Percentiles rank a stretch among this genome's conserved stretches.
These are phyloP conservation scores for Pseudomassariella vexata DNA, from an alignment of 2,329 filamentous ascomycete genomes.

Conservation along the genomic window DNA sequence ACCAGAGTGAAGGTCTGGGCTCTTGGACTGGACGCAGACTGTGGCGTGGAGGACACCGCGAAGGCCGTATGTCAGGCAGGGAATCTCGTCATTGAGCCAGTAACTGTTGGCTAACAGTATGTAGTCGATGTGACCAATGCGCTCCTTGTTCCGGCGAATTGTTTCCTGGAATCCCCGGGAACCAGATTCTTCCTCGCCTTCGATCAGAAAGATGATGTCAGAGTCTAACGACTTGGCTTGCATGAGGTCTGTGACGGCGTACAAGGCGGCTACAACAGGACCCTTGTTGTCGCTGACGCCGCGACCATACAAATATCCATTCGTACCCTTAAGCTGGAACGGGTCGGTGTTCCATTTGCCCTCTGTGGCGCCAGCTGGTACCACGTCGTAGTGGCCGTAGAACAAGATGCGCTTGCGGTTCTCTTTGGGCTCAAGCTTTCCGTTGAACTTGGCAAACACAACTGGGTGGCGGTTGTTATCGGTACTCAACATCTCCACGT, in stretches of 20 bases:
- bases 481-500: constrained; percentile 84
- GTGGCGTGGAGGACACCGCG: constrained; percentile 92
- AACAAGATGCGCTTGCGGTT: constrained; percentile 84
- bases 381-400: constrained; percentile 97
- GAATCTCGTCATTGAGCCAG: constrained; percentile 94
- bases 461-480: constrained; percentile 69
- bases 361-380: constrained; percentile 77
- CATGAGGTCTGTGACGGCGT: constrained; percentile 83
- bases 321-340: constrained; percentile 81
- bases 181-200: constrained; percentile 94
- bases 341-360: constrained; percentile 84
- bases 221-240: constrained; percentile 78
- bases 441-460: constrained; percentile 84
- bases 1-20: constrained; percentile 88
- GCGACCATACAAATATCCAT: constrained; percentile 90
- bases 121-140: constrained; percentile 89
- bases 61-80: constrained; percentile 90
- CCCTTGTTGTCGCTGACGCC: constrained; percentile 99
- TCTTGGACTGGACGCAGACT: constrained; percentile 76
- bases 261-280: constrained; percentile 87
- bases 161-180: constrained; percentile 86
- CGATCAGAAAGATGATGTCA: constrained; percentile 89
- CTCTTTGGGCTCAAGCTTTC: constrained; percentile 59
- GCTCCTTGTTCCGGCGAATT: constrained; percentile 70
- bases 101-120: constrained; percentile 96